Conservation (phyloP, 1,284 basidiomycete species). For the Fistulina hepatica region DNA sequence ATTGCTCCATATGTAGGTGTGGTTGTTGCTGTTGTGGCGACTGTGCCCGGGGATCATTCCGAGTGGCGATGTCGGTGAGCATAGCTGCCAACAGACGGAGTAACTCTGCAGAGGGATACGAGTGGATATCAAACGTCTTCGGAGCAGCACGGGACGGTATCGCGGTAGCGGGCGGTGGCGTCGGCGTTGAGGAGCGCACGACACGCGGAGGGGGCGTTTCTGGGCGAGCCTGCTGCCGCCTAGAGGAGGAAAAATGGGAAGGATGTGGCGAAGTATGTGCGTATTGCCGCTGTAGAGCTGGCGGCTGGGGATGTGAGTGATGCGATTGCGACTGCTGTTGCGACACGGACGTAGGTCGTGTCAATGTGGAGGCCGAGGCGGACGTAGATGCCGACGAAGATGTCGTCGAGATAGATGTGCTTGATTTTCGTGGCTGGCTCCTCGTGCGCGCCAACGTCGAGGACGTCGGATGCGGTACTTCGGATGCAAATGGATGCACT, state of each 20-base stretch:
- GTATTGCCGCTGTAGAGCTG: slow-evolving; percentile 1
- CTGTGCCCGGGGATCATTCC: slow-evolving; percentile 62
- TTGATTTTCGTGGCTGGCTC: neutral
- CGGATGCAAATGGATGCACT: neutral
- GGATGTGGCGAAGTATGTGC: neutral
- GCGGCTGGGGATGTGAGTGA: neutral
- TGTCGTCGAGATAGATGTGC: neutral
- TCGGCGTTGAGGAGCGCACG: neutral
- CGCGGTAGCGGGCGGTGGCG: neutral
- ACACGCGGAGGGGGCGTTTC: neutral
- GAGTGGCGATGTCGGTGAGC: slow-evolving; percentile 83
- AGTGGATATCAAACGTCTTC: slow-evolving; percentile 44
- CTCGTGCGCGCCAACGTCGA: slow-evolving; percentile 1
- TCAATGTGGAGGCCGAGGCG: neutral
- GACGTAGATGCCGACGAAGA: neutral
- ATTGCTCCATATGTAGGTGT: too few species aligned
- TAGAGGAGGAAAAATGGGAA: neutral
- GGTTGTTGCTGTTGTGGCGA: slow-evolving; percentile 19
- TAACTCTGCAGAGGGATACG: slow-evolving; percentile 59
- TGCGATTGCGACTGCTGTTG: too few species aligned
- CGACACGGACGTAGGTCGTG: too few species aligned
- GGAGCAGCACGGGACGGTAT: neutral
- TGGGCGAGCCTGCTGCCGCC: neutral
- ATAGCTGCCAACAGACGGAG: slow-evolving; percentile 83
- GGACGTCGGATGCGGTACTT: neutral